phyloP scores from a whole-genome alignment of 805 yeast genomes.

The Brettanomyces sp. region DNA sequence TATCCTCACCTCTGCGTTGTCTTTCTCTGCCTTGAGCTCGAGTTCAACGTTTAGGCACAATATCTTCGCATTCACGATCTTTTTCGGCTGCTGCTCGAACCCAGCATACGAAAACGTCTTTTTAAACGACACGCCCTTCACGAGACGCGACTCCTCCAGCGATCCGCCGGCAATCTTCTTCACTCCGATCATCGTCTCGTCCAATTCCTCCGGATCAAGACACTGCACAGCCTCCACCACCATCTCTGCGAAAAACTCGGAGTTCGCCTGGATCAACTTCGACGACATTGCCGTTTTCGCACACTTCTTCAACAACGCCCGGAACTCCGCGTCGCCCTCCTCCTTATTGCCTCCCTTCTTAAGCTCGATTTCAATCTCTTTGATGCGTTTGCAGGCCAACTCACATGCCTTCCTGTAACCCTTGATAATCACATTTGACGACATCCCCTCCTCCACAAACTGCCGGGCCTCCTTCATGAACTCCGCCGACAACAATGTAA shows the following conservation, averaged over 20 bases:
- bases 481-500: slow-evolving; percentile 90
- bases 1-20: slow-evolving; percentile 95
- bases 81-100: slow-evolving; percentile 96
- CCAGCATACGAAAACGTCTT: slow-evolving; percentile 98
- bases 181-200: slow-evolving; percentile 86
- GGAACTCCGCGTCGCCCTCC: slow-evolving; percentile 40
- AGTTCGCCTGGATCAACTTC: slow-evolving; percentile 79
- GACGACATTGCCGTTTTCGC: slow-evolving; percentile 98
- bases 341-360: slow-evolving; percentile 4
- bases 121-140: slow-evolving; percentile 94
- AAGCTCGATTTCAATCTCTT: slow-evolving; percentile 68
- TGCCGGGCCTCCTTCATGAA: slow-evolving; percentile 80
- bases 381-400: slow-evolving; percentile 63
- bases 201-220: slow-evolving; percentile 75
- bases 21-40: slow-evolving; percentile 96
- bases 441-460: slow-evolving; percentile 93
- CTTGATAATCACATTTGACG: slow-evolving; percentile 79
- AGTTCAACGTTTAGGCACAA: slow-evolving; percentile 83
- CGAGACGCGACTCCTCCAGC: slow-evolving; percentile 83
- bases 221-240: slow-evolving; percentile 91
- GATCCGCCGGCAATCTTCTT: slow-evolving; percentile 95
- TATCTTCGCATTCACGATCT: slow-evolving; percentile 69
- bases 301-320: slow-evolving; percentile 78
- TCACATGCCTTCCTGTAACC: slow-evolving; percentile 80
- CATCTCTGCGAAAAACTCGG: slow-evolving; percentile 88